phyloP scores from a whole-genome alignment of 2,329 filamentous ascomycete species.

The Fusarium piperis region DNA sequence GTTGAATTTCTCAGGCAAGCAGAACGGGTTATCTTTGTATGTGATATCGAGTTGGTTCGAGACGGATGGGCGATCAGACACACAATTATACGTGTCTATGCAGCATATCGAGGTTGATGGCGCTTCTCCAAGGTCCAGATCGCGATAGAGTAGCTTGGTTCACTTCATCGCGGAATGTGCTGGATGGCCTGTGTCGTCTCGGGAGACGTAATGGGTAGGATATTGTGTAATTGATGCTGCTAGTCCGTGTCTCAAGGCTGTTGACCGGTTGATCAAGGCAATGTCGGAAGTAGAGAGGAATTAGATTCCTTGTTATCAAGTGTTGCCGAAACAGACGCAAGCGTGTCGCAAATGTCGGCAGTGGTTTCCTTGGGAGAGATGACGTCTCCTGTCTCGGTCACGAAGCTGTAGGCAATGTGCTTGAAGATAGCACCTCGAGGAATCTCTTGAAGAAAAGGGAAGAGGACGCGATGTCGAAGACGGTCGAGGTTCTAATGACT shows the following conservation, averaged over 20 bases:
- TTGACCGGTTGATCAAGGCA: slow-evolving; percentile 4
- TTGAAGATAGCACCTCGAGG: background rate
- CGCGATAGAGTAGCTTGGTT: slow-evolving; percentile 21
- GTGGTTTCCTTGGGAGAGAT: background rate
- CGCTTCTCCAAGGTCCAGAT: slow-evolving; percentile 15
- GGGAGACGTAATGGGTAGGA: slow-evolving; percentile 22
- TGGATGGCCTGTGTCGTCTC: slow-evolving; percentile 17
- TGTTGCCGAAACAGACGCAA: background rate
- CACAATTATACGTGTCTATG: background rate
- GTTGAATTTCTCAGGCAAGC: slow-evolving; percentile 3
- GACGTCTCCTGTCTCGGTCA: background rate
- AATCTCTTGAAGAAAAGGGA: background rate
- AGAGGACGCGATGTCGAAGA: background rate
- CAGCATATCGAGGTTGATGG: slow-evolving; percentile 21
- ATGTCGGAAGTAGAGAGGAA: background rate
- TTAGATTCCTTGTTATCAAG: background rate
- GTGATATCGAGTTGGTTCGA: background rate
- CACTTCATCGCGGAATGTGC: slow-evolving; percentile 28
- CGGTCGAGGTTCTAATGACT: background rate
- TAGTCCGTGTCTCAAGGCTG: slow-evolving; percentile 2
- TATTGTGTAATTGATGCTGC: slow-evolving; percentile 15
- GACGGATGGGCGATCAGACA: background rate
- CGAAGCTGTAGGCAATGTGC: background rate
- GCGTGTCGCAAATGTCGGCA: slow-evolving; percentile 13
- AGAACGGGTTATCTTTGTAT: background rate